phyloP scores from a whole-genome alignment of 2,329 filamentous ascomycete genomes.

The Calonectria fujianensis region DNA sequence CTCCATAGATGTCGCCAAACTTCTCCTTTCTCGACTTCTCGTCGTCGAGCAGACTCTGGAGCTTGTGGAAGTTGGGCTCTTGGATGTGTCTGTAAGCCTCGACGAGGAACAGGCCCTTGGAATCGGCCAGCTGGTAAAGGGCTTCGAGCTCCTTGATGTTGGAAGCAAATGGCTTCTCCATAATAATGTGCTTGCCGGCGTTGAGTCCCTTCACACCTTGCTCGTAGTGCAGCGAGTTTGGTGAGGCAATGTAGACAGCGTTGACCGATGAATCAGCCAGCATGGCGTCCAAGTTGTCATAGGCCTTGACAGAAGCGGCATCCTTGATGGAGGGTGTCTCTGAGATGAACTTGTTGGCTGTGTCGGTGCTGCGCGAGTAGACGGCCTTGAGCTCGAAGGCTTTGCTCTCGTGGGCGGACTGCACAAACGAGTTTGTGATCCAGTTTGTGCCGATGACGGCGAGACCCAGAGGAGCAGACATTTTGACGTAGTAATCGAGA shows the following conservation, averaged over 20 bases:
- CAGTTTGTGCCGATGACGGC: conserved; percentile 49
- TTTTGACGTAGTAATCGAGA: background rate
- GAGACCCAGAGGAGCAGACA: conserved; percentile 45
- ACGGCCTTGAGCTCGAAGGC: conserved; percentile 41
- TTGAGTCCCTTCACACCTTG: conserved; percentile 40
- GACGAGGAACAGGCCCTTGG: conserved; percentile 39
- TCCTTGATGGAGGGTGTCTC: conserved; percentile 45
- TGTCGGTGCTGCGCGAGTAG: conserved; percentile 45
- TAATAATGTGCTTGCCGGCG: conserved; percentile 44
- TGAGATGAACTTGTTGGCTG: conserved; percentile 40
- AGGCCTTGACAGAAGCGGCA: conserved; percentile 22
- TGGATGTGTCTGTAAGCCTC: conserved; percentile 49
- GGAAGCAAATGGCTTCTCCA: conserved; percentile 49
- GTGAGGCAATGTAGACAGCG: conserved; percentile 46
- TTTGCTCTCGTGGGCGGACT: conserved; percentile 47
- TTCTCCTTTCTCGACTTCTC: conserved; percentile 38
- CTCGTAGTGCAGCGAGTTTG: conserved; percentile 48
- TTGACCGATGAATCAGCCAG: conserved; percentile 35
- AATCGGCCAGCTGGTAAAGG: conserved; percentile 45
- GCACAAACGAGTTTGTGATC: conserved; percentile 49
- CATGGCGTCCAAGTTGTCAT: conserved; percentile 43
- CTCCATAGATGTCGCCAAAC: conserved; percentile 43
- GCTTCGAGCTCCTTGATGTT: conserved; percentile 39
- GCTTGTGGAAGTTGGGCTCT: conserved; percentile 47
- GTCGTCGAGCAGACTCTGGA: conserved; percentile 43